Base-by-base conservation (phyloP, 2,329 filamentous ascomycete species). In the Venturia oleaginea region DNA sequence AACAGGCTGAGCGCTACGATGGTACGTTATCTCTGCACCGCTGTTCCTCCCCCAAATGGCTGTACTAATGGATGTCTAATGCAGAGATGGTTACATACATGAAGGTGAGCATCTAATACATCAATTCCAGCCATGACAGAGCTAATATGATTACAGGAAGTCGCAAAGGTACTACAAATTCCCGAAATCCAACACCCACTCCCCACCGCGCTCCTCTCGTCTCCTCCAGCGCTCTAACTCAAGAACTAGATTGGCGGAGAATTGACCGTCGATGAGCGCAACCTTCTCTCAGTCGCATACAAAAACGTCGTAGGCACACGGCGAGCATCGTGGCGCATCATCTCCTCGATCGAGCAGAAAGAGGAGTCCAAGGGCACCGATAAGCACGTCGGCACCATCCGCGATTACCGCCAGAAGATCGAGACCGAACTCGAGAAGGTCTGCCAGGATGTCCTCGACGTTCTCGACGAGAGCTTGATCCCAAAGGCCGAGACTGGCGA, bases 1-100 rank as follows among this genome's bases (percentile, higher is more conserved):
- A 97, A 90, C 94, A 99, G 88, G 94, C 94, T 78, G 94, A 97
- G 86, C 93, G 93, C 78, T 99, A 99, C 83, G 93, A 99, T 93
- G 94, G 84, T 86, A 40, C 40, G 59, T 60, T 13, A 37, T 32
- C 4, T 10, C 40, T 17, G 77, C 69, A 71, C 65, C 59, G 59
- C 65, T 62, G 61, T 60, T 62, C 19, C 43, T 30, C 7, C 43
- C 19, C 7, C 34, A 17, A 27, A 40, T 60, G 60, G 27, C 27
- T 64, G 38, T 63, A 68, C 71, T 74, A 65, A 71, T 65, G 37
- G 10, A 42, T 38, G 17, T 48, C 32, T 15, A 22, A 55, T 64
- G 66, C 72, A 88, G 85, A 97, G 83, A 97, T 97, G 93, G 93
- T 97, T 74, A 92, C 88, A 77, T 97, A 93, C 84, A 97, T 97